Percentiles rank a stretch among this genome's conserved stretches.
phyloP scores from a whole-genome alignment of 1,284 basidiomycete species.

The Heliocybe sulcata region DNA sequence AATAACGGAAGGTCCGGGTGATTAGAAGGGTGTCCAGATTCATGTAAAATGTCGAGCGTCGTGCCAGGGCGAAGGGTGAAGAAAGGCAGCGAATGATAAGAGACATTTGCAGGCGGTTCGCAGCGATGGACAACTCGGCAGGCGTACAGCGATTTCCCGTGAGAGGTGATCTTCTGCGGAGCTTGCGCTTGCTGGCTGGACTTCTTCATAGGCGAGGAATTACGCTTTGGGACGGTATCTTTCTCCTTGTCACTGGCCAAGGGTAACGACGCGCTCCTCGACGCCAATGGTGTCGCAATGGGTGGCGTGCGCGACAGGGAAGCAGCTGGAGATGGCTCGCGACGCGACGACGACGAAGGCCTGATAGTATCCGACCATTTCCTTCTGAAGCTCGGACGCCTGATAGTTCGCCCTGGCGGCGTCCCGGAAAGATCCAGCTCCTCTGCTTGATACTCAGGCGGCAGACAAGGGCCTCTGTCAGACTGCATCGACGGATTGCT shows the following conservation, averaged over 20 bases:
- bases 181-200: background rate
- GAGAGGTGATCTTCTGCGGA: conserved; percentile 8
- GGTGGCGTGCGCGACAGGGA: background rate
- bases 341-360: conserved; percentile 8
- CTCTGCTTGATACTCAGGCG: background rate
- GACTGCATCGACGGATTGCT: background rate
- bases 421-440: background rate
- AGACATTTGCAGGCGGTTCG: conserved; percentile 49
- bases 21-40: conserved; percentile 67
- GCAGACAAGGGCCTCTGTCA: background rate
- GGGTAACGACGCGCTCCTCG: background rate
- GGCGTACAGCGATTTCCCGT: conserved; percentile 38
- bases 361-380: conserved; percentile 4
- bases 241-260: background rate
- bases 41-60: conserved; percentile 58
- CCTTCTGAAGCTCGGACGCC: conserved; percentile 21
- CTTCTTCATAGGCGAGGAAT: background rate
- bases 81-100: conserved; percentile 70
- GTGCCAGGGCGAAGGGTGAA: conserved; percentile 56
- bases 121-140: conserved; percentile 64
- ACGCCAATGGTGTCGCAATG: background rate
- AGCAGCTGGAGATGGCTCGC: background rate
- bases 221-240: background rate
- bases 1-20: conserved; percentile 65
- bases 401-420: background rate